Evolutionary conservation across 2,329 filamentous ascomycete genomes (phyloP), one percentile per base, ranked within the genome.

Genomic region (Botryotinia globosa): DNA sequence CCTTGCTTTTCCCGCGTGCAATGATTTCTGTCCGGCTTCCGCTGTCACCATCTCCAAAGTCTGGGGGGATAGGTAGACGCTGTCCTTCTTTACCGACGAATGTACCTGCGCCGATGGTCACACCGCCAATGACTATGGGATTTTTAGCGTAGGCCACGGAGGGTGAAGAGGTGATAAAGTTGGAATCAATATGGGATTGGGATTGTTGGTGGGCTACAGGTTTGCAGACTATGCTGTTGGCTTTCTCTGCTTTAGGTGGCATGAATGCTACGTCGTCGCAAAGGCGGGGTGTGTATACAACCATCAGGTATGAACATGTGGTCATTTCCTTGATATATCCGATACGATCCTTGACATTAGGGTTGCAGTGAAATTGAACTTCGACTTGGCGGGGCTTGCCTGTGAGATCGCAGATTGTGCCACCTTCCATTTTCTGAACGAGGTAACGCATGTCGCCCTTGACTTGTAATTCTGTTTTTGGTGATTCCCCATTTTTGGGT

Each of bases 181-280:
- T 37, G 34, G 65, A 25, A 32, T 67, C 48, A 78, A 75, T 74
- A 32, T 74, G 73, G 63, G 78, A 69, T 9, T 39, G 69, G 4
- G 80, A 77, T 0, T 4, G n/a, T 22, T 4, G 82, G 78, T 54
- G 16, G 29, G 92, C 82, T 37, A 93, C 86, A 73, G 88, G 85
- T 25, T 85, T 84, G 78, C 91, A 93, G 66, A 86, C 83, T 67
- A 93, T 90, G 2, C 84, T 78, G 79, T 92, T 86, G 2, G 89
- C 86, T 73, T 88, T 86, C 74, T 89, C 89, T 74, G 90, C 87
- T 76, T 89, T 87, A 0, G 90, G 89, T 4, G 91, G 90, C 71
- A 89, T 84, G 79, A 93, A 93, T 3, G 91, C 91, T n/a, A 91
- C 86, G 76, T 93, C 91, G 79, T 90, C 89, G 81, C 91, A 93